phyloP scores from a whole-genome alignment of 768 basidiomycete species.

The Hygrophoropsis aurantiaca region DNA sequence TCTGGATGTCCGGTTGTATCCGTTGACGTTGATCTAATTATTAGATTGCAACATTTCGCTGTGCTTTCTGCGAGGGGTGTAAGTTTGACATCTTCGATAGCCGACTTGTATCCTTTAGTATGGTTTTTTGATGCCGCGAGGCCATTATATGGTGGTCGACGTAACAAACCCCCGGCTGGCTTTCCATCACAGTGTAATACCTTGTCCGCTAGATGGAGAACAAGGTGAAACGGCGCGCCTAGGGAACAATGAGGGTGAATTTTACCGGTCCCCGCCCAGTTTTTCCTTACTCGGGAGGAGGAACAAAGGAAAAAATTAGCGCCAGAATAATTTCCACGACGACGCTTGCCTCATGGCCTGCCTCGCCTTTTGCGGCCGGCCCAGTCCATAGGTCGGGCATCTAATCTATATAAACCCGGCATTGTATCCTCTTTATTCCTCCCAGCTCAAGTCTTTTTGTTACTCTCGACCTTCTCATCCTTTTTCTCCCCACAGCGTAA shows the following conservation, averaged over 20 bases:
- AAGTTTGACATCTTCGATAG: constrained; percentile 5
- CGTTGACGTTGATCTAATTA: background rate
- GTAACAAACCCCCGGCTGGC: constrained; percentile 2
- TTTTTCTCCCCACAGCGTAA: constrained; percentile 11
- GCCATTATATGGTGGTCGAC: constrained; percentile 13
- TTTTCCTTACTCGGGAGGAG: constrained; percentile 15
- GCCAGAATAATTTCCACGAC: constrained; percentile 25
- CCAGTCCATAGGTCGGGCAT: constrained; percentile 25
- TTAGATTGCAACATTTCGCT: background rate
- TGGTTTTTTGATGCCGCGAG: constrained; percentile 21
- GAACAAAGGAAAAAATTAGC: constrained; percentile 16
- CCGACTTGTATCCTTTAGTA: constrained; percentile 11
- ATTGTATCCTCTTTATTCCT: constrained; percentile 14
- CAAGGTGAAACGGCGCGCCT: constrained; percentile 1
- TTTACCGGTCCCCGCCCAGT: background rate
- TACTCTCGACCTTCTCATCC: constrained; percentile 20
- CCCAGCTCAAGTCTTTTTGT: constrained; percentile 27
- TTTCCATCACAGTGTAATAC: constrained; percentile 3
- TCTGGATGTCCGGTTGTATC: constrained; percentile 6
- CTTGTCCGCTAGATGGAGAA: background rate
- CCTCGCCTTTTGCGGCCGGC: constrained; percentile 42
- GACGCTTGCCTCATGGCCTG: constrained; percentile 50
- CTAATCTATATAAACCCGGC: constrained; percentile 51
- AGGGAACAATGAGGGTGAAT: constrained; percentile 5
- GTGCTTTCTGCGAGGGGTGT: background rate